phyloP scores from a whole-genome alignment of 2,329 filamentous ascomycete species.

The Pseudogymnoascus sp. region DNA sequence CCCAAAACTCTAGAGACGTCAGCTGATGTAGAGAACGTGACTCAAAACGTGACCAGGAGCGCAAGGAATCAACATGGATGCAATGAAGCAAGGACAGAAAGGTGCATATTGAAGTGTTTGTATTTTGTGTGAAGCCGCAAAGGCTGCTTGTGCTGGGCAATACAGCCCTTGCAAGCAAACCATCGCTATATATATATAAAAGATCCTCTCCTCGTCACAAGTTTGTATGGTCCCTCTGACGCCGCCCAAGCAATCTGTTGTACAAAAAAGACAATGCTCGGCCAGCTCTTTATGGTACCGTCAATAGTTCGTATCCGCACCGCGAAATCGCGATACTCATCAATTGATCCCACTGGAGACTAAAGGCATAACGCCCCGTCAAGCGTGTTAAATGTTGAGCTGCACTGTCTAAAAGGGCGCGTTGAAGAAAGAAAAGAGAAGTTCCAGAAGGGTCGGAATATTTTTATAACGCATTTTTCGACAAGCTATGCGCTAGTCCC shows the following conservation, averaged over 20 bases:
- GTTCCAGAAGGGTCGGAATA: not conserved
- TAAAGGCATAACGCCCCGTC: slow-evolving; percentile 61
- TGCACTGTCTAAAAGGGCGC: slow-evolving; percentile 83
- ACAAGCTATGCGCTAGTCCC: slow-evolving; percentile 13
- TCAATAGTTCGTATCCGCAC: slow-evolving; percentile 42
- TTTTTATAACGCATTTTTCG: not conserved
- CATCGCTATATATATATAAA: slow-evolving; percentile 3
- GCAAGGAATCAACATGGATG: too few species aligned
- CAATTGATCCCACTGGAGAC: slow-evolving; percentile 50
- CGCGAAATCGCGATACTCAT: slow-evolving; percentile 53
- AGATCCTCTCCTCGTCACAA: not conserved
- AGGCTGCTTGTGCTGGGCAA: not conserved
- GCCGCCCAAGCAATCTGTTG: slow-evolving; percentile 61
- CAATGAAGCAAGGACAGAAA: not conserved
- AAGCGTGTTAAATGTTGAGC: slow-evolving; percentile 54
- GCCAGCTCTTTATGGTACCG: slow-evolving; percentile 50
- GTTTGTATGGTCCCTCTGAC: slow-evolving; percentile 68
- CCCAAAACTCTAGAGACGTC: not conserved
- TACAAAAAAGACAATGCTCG: slow-evolving; percentile 35
- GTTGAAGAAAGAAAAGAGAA: slow-evolving; percentile 41
- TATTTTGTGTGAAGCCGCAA: not conserved
- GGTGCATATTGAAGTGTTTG: not conserved
- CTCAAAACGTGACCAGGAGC: not conserved
- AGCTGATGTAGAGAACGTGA: not conserved
- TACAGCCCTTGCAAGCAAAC: not conserved